phyloP scores from a whole-genome alignment of 108 stramenopile genomes.

The Bacterosira constricta region DNA sequence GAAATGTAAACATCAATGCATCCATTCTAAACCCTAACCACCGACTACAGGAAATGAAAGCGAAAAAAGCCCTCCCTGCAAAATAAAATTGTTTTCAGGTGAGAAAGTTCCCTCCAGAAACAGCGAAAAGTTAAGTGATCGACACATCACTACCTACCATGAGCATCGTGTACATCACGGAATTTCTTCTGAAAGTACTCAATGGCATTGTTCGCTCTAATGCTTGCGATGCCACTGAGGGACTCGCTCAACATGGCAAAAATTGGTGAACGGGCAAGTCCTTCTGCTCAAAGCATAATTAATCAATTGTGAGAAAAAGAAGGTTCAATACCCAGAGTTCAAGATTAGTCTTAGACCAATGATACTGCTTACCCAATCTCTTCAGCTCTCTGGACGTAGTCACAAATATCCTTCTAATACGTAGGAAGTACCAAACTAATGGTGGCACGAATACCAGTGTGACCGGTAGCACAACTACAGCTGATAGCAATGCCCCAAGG shows the following conservation, averaged over 20 bases:
- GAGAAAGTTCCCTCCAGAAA: neutral
- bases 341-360: too few relatives aligned
- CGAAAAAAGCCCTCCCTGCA: constrained; percentile 74
- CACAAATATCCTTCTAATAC: constrained; percentile 74
- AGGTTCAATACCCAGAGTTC: too few relatives aligned
- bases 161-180: constrained; percentile 70
- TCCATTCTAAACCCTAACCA: constrained; percentile 96
- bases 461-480: constrained; percentile 73
- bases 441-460: constrained; percentile 74
- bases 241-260: constrained; percentile 89
- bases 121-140: neutral
- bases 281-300: constrained; percentile 47
- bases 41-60: constrained; percentile 76
- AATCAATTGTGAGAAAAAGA: neutral
- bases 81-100: neutral
- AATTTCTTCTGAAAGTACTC: constrained; percentile 74
- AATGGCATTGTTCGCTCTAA: constrained; percentile 77
- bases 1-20: constrained; percentile 68
- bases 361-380: constrained; percentile 54
- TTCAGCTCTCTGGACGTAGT: constrained; percentile 82
- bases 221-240: constrained; percentile 86
- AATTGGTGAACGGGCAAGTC: constrained; percentile 83
- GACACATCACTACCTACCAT: constrained; percentile 17
- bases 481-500: constrained; percentile 68
- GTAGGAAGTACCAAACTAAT: constrained; percentile 68